Evolutionary conservation across 2,329 filamentous ascomycete genomes (phyloP).

Genomic region (Diaporthe aspalathi): DNA sequence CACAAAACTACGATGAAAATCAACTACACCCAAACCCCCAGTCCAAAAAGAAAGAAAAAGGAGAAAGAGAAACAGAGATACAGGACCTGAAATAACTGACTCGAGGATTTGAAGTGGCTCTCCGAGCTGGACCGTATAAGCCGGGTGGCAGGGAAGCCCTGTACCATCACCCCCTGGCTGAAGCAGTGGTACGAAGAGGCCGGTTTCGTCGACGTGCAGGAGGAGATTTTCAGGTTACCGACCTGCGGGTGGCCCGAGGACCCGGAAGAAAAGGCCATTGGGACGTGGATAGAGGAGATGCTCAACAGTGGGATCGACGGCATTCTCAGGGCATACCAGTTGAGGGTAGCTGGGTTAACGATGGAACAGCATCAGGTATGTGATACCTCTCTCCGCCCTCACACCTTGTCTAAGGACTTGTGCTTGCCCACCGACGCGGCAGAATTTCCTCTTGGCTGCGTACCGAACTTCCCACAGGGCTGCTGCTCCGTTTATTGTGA

Average conservation of each 20-base stretch:
- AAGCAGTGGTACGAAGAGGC: slow-evolving; percentile 56
- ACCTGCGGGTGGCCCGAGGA: slow-evolving; percentile 66
- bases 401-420: too few species aligned
- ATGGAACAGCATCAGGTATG: slow-evolving; percentile 39
- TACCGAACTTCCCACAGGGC: too few species aligned
- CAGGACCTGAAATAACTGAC: neutral
- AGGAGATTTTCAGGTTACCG: slow-evolving; percentile 65
- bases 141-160: slow-evolving; percentile 51
- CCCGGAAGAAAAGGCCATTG: slow-evolving; percentile 55
- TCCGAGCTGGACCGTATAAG: slow-evolving; percentile 55
- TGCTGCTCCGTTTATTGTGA: too few species aligned
- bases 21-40: too few species aligned
- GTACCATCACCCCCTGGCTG: slow-evolving; percentile 50
- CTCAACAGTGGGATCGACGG: slow-evolving; percentile 6
- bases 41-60: neutral
- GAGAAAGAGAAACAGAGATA: too few species aligned
- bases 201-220: slow-evolving; percentile 66
- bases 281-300: slow-evolving; percentile 47
- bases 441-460: neutral
- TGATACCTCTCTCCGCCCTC: neutral
- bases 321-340: slow-evolving; percentile 32
- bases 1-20: neutral
- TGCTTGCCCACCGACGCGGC: too few species aligned
- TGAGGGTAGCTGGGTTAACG: slow-evolving; percentile 28
- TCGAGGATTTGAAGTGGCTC: slow-evolving; percentile 48